Conservation (phyloP, 2,329 filamentous ascomycete species). For the Cladophialophora bantiana region DNA sequence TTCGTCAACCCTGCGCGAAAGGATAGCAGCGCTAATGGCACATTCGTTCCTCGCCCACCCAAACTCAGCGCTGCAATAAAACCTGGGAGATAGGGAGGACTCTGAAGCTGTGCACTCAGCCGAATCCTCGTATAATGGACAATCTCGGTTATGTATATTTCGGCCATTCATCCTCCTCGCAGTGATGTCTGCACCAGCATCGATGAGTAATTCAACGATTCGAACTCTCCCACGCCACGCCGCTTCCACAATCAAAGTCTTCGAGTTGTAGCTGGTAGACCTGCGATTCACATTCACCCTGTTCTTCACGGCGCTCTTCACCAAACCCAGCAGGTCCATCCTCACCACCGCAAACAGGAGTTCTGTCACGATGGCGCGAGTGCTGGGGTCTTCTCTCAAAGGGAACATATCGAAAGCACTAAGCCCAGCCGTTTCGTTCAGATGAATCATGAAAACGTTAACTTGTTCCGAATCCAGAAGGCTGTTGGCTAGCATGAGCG, state of each 20-base stretch:
- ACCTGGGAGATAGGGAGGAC: background rate
- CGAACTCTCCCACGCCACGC: background rate
- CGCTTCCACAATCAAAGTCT: slow-evolving; percentile 12
- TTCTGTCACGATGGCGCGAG: slow-evolving; percentile 10
- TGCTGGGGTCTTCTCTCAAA: slow-evolving; percentile 8
- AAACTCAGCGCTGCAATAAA: background rate
- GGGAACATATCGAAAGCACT: slow-evolving; percentile 8
- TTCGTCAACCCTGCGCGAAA: background rate
- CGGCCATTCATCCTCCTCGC: no score
- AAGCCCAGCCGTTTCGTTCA: slow-evolving; percentile 9
- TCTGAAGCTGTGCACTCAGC: background rate
- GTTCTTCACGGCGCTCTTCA: slow-evolving; percentile 9
- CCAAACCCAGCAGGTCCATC: background rate
- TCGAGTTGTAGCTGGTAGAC: background rate
- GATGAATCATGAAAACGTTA: background rate
- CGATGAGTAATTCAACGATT: slow-evolving; percentile 2
- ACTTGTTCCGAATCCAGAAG: background rate
- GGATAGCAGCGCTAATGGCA: background rate
- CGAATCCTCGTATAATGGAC: background rate
- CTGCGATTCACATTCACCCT: background rate
- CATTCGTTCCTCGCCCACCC: background rate
- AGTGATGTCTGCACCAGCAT: slow-evolving; percentile 1
- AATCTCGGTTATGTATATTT: accelerated
- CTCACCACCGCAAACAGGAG: slow-evolving; percentile 6
- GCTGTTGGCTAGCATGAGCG: slow-evolving; percentile 11